phyloP scores from a whole-genome alignment of 805 yeast genomes.

The Candida maesae region DNA sequence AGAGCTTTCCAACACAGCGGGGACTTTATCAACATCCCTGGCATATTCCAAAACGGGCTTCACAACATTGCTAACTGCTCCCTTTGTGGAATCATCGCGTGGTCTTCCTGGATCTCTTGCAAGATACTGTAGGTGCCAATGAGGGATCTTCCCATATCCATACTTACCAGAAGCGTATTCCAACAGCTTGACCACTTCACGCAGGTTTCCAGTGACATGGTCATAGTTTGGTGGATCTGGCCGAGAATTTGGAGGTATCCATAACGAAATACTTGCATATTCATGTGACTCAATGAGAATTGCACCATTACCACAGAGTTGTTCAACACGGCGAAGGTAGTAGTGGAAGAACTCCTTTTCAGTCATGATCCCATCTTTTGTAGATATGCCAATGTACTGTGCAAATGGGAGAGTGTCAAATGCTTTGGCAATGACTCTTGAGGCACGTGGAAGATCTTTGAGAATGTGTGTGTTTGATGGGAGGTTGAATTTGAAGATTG shows the following conservation, averaged over 20 bases:
- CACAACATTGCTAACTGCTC: conserved; percentile 10
- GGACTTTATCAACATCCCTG: conserved; percentile 3
- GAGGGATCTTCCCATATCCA: neutral
- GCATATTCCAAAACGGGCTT: conserved; percentile 9
- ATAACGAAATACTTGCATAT: neutral
- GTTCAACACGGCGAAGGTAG: neutral
- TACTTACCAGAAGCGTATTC: neutral
- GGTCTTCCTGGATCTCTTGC: conserved; percentile 1
- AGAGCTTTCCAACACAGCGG: conserved; percentile 14
- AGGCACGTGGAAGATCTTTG: neutral
- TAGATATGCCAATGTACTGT: neutral
- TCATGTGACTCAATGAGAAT: neutral
- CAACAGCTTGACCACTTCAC: neutral
- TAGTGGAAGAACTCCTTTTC: neutral
- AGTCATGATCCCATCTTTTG: neutral
- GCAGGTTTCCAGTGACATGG: neutral
- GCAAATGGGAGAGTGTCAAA: neutral
- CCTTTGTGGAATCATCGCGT: neutral
- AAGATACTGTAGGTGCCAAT: neutral
- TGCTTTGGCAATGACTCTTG: neutral
- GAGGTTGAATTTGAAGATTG: too few species aligned
- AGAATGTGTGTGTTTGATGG: neutral
- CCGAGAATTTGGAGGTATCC: neutral
- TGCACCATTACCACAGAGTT: neutral
- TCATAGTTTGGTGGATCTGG: neutral